Conservation (phyloP, 768 basidiomycete species). For the Lactarius akahatsu region DNA sequence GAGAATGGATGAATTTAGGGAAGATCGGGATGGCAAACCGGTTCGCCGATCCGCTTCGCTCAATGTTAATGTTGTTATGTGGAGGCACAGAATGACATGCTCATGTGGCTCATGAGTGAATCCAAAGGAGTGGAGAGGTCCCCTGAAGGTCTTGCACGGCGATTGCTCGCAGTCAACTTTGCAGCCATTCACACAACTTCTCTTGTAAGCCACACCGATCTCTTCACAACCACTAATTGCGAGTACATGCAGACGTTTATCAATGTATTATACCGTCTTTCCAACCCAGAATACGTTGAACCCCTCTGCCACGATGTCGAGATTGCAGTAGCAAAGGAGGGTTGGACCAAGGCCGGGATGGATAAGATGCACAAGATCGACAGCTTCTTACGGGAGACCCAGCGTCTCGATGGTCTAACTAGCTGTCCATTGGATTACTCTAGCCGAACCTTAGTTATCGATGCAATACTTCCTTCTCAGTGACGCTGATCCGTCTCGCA, state of each 20-base stretch:
- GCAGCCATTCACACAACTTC: conserved; percentile 40
- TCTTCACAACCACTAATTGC: neutral
- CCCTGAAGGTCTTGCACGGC: conserved; percentile 33
- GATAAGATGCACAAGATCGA: conserved; percentile 32
- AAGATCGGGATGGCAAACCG: conserved; percentile 9
- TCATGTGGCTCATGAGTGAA: conserved; percentile 43
- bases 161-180: conserved; percentile 42
- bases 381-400: conserved; percentile 33
- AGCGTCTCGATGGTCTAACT: conserved; percentile 22
- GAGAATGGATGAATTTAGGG: conserved; percentile 5
- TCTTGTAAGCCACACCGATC: conserved; percentile 30
- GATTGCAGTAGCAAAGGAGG: conserved; percentile 25
- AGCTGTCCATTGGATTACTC: neutral
- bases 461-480: conserved; percentile 15
- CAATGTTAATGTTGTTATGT: neutral
- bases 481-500: conserved; percentile 29
- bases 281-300: conserved; percentile 31
- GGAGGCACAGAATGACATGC: conserved; percentile 39
- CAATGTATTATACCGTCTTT: conserved; percentile 27
- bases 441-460: neutral
- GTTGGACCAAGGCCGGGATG: conserved; percentile 22
- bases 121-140: conserved; percentile 35
- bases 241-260: conserved; percentile 3
- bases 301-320: conserved; percentile 32
- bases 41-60: neutral